These are phyloP conservation scores for Rhizopus delemar DNA, from an alignment of 371 early-diverging fungal species.

Conservation along the genomic window DNA sequence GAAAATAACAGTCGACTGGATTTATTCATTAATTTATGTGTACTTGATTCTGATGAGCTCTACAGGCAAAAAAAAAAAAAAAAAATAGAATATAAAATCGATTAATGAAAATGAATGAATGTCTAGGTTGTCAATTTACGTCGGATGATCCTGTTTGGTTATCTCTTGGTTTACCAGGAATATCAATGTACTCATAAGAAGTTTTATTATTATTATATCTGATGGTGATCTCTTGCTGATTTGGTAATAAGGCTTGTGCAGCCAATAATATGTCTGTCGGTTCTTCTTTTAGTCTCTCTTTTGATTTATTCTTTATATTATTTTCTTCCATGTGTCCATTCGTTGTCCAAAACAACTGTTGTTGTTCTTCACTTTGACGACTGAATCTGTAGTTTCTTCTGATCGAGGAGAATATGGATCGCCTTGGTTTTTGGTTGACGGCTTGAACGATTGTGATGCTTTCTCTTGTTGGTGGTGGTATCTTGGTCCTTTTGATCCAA, in stretches of 20 bases:
- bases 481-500: conserved; percentile 36
- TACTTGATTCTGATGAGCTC: conserved; percentile 11
- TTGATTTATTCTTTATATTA: conserved; percentile 5
- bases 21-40: conserved; percentile 9
- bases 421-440: conserved; percentile 10
- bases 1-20: conserved; percentile 30
- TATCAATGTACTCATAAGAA: conserved; percentile 48
- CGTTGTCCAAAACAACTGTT: conserved; percentile 15
- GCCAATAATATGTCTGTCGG: conserved; percentile 40
- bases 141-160: not conserved
- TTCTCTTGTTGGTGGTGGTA: conserved; percentile 15
- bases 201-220: conserved; percentile 5
- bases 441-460: conserved; percentile 16
- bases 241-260: conserved; percentile 39
- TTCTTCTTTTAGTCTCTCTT: conserved; percentile 10
- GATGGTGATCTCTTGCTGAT: conserved; percentile 14
- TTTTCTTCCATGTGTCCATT: conserved; percentile 7
- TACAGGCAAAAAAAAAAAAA: too few species aligned
- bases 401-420: conserved; percentile 12
- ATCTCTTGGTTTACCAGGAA: conserved; percentile 35
- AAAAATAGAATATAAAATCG: too few species aligned
- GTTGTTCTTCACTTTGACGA: conserved; percentile 13
- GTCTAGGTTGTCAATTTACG: not conserved
- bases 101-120: not conserved
- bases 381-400: not conserved